A percentile compares a stretch with the other conserved stretches of the same genome.
Conservation (phyloP, 352 stramenopile genomes). For the Blastocystis sp. region DNA sequence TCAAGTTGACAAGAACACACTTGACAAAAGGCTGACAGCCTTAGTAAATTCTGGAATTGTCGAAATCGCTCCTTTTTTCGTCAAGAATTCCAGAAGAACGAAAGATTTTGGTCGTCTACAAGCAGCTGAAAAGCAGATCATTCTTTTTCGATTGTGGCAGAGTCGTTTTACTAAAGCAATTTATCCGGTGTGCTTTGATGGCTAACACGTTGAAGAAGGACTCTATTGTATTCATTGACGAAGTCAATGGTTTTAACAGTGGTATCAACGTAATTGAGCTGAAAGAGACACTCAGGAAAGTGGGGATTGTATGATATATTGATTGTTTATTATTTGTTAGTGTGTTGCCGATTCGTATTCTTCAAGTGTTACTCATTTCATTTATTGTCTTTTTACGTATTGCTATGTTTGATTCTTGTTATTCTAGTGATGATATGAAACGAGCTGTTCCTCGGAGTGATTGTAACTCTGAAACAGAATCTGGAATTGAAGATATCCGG, state of each 20-base stretch:
- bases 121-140: no score
- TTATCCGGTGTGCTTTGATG: background rate
- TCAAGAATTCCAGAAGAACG: background rate
- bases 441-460: background rate
- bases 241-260: constrained; percentile 47
- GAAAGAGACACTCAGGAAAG: background rate
- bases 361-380: constrained; percentile 12
- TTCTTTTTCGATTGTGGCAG: background rate
- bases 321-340: background rate
- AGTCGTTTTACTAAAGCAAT: no score
- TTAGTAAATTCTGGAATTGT: background rate
- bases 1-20: no score
- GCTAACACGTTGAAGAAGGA: background rate
- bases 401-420: background rate
- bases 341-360: constrained; percentile 46
- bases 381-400: constrained; percentile 40
- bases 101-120: background rate
- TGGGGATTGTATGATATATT: background rate
- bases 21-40: no score
- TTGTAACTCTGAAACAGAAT: no score
- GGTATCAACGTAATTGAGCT: constrained; percentile 48
- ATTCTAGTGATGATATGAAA: background rate
- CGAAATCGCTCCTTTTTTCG: background rate
- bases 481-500: no score
- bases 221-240: constrained; percentile 38